Evolutionary conservation across 257 asterid genomes (phyloP).

Genomic region (Lavandula angustifolia): DNA sequence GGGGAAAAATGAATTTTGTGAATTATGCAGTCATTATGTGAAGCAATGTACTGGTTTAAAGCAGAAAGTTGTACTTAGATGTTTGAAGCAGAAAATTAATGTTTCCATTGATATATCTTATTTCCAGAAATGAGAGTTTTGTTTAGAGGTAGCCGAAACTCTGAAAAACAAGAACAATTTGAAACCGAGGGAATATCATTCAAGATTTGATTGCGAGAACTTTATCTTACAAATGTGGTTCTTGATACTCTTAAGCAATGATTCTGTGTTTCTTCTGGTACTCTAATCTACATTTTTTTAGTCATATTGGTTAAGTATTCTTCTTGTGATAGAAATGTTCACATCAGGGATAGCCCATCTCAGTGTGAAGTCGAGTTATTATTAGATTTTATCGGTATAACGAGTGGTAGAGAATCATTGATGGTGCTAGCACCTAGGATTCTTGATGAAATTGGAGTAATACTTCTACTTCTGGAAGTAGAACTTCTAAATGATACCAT

Average conservation of each 20-base stretch:
- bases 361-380: too few relatives aligned
- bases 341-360: not conserved
- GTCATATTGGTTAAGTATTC: slow-evolving; percentile 9
- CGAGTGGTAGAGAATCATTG: not conserved
- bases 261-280: not conserved
- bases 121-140: not conserved
- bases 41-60: slow-evolving; percentile 2
- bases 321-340: slow-evolving; percentile 13
- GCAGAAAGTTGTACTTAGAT: not conserved
- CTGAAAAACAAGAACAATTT: not conserved
- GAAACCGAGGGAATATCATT: not conserved
- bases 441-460: not conserved
- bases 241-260: not conserved
- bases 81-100: not conserved
- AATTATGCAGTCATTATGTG: not conserved
- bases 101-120: not conserved
- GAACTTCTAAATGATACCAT: not conserved
- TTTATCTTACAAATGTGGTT: not conserved
- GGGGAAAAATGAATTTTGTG: slow-evolving; percentile 8
- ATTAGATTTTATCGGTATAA: not conserved
- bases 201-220: slow-evolving; percentile 2
- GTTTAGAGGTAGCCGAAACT: not conserved
- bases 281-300: not conserved
- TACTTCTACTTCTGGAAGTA: not conserved
- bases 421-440: not conserved